These are phyloP conservation scores for Monosporascus sp. DNA, from an alignment of 2,329 filamentous ascomycete genomes.

Conservation along the genomic window DNA sequence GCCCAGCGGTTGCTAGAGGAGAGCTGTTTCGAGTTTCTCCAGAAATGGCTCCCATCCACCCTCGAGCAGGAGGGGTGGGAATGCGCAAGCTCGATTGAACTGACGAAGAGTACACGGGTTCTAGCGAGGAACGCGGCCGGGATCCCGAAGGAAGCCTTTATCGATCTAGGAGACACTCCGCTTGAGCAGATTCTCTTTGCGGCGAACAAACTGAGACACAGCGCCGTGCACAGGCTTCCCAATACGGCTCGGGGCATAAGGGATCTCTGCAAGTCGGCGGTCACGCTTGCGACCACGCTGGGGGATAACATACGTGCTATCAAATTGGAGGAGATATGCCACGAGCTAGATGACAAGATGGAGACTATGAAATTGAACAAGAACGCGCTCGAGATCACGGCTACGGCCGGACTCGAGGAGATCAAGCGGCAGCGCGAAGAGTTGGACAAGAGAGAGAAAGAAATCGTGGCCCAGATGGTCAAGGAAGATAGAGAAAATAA, in stretches of 20 bases:
- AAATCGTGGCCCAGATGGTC: conserved; percentile 21
- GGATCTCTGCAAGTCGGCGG: conserved; percentile 22
- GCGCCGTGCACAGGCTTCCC: conserved; percentile 26
- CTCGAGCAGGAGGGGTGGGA: conserved; percentile 23
- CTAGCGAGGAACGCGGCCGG: conserved; percentile 16
- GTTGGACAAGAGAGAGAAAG: conserved; percentile 28
- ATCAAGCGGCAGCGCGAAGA: conserved; percentile 29
- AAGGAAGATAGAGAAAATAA: conserved; percentile 24
- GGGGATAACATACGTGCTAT: conserved; percentile 21
- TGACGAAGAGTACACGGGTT: conserved; percentile 28
- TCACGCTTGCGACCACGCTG: conserved; percentile 21
- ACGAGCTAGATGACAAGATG: conserved; percentile 23
- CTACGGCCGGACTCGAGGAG: conserved; percentile 20
- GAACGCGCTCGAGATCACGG: conserved; percentile 24
- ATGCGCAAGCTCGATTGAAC: conserved; percentile 30
- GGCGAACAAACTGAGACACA: conserved; percentile 23
- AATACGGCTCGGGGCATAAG: conserved; percentile 21
- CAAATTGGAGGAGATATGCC: conserved; percentile 22
- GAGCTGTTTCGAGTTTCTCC: conserved; percentile 33
- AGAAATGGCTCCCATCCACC: conserved; percentile 25
- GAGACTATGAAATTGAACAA: conserved; percentile 28
- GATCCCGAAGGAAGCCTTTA: conserved; percentile 17
- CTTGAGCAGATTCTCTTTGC: conserved; percentile 18
- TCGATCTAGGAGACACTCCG: conserved; percentile 6
- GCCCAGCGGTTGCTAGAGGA: conserved; percentile 31